Percentiles rank a stretch among this genome's conserved stretches.
Conservation (phyloP, 768 basidiomycete genomes). For the Rubroboletus pulcherrimus region DNA sequence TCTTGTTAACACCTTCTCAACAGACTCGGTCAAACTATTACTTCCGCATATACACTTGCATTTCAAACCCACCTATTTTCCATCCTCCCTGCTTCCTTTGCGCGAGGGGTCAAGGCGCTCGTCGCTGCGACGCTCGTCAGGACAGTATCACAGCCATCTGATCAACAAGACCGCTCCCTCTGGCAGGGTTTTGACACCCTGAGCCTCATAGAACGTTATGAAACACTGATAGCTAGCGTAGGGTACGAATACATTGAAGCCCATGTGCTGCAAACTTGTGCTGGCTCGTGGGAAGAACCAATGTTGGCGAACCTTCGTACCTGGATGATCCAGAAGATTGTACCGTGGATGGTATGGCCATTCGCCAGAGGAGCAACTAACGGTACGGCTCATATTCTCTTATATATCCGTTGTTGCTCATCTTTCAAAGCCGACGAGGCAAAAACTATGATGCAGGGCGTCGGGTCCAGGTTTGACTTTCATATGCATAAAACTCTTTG, state of each 20-base stretch:
- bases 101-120: slow-evolving; percentile 63
- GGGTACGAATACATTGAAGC: slow-evolving; percentile 84
- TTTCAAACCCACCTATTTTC: slow-evolving; percentile 79
- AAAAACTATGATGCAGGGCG: slow-evolving; percentile 65
- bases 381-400: slow-evolving; percentile 36
- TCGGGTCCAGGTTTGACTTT: slow-evolving; percentile 84
- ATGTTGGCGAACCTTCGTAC: slow-evolving; percentile 57
- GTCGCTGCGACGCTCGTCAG: slow-evolving; percentile 51
- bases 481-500: slow-evolving; percentile 90
- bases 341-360: slow-evolving; percentile 81
- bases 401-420: slow-evolving; percentile 1
- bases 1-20: slow-evolving; percentile 8
- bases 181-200: slow-evolving; percentile 67
- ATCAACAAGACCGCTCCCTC: slow-evolving; percentile 34
- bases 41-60: slow-evolving; percentile 56
- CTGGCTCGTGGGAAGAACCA: slow-evolving; percentile 64
- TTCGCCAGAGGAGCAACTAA: slow-evolving; percentile 66
- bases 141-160: slow-evolving; percentile 21
- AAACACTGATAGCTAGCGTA: slow-evolving; percentile 76
- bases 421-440: slow-evolving; percentile 59
- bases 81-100: slow-evolving; percentile 63
- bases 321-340: slow-evolving; percentile 80
- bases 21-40: slow-evolving; percentile 61
- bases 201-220: slow-evolving; percentile 78
- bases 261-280: slow-evolving; percentile 62